These are phyloP conservation scores for Dactylonectria macrodidyma DNA, from an alignment of 2,329 filamentous ascomycete genomes.

Conservation along the genomic window DNA sequence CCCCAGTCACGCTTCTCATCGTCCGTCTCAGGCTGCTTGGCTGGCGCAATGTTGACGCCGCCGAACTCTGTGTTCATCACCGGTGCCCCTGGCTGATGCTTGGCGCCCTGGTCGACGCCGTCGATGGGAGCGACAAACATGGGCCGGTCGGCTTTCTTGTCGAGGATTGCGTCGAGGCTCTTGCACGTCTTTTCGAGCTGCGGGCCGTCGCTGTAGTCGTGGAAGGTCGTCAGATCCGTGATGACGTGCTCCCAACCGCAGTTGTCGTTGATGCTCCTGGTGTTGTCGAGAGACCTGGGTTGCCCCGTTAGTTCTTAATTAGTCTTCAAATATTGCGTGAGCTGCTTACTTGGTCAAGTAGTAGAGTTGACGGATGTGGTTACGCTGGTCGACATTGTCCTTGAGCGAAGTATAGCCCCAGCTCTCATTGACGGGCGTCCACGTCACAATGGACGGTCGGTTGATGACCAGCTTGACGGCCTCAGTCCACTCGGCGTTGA, in stretches of 20 bases:
- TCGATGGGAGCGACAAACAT: slow-evolving; percentile 68
- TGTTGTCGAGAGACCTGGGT: slow-evolving; percentile 68
- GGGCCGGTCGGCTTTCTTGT: slow-evolving; percentile 64
- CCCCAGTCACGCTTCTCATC: slow-evolving; percentile 72
- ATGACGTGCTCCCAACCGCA: slow-evolving; percentile 80
- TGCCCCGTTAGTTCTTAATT: slow-evolving; percentile 21
- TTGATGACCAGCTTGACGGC: slow-evolving; percentile 76
- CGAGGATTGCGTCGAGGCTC: slow-evolving; percentile 67
- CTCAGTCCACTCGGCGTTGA: slow-evolving; percentile 76
- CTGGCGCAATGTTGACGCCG: slow-evolving; percentile 75
- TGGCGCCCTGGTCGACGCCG: slow-evolving; percentile 61
- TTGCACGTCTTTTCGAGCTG: slow-evolving; percentile 69
- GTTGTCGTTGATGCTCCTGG: slow-evolving; percentile 78
- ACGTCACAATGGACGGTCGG: slow-evolving; percentile 74
- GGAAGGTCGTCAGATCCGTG: slow-evolving; percentile 77
- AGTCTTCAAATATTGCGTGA: not conserved
- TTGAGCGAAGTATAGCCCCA: slow-evolving; percentile 76
- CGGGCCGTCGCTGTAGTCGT: slow-evolving; percentile 75
- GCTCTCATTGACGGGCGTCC: slow-evolving; percentile 76
- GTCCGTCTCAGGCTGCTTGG: slow-evolving; percentile 51
- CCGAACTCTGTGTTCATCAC: slow-evolving; percentile 79
- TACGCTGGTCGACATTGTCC: slow-evolving; percentile 69
- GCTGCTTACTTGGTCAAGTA: slow-evolving; percentile 71
- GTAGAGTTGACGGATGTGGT: slow-evolving; percentile 76
- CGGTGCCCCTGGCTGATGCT: slow-evolving; percentile 69